A percentile compares a stretch with the other conserved stretches of the same genome.
Evolutionary conservation across 768 basidiomycete species (phyloP).

Genomic region (Suillus sp.): DNA sequence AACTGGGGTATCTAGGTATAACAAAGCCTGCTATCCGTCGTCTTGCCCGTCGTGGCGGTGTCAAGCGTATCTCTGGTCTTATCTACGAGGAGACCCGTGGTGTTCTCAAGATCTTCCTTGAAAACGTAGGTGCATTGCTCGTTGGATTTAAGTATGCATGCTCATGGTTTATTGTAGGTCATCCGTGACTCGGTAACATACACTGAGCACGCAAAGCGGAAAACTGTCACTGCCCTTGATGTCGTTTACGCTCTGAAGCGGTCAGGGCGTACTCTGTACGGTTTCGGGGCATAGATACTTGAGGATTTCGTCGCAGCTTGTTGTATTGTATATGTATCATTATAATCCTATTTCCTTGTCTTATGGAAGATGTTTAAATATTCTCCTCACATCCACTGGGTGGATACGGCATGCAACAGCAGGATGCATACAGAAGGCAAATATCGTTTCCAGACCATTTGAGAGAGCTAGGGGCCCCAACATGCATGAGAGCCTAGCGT

Average conservation of each 20-base stretch:
- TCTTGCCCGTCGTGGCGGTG: slow-evolving; percentile 96
- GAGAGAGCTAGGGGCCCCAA: too few species aligned
- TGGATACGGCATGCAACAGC: too few species aligned
- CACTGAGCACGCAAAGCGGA: slow-evolving; percentile 97
- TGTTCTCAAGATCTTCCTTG: slow-evolving; percentile 93
- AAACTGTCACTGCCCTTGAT: slow-evolving; percentile 94
- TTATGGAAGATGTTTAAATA: background rate
- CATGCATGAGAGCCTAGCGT: too few species aligned
- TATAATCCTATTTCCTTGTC: slow-evolving; percentile 24
- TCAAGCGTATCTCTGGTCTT: slow-evolving; percentile 92
- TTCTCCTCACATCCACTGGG: too few species aligned
- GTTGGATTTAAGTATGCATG: background rate
- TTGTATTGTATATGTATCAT: slow-evolving; percentile 31
- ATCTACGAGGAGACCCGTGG: slow-evolving; percentile 97
- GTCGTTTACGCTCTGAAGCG: slow-evolving; percentile 88
- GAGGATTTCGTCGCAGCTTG: slow-evolving; percentile 7
- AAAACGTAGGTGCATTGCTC: slow-evolving; percentile 59
- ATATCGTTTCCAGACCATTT: too few species aligned
- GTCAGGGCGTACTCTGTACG: slow-evolving; percentile 75
- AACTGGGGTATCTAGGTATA: slow-evolving; percentile 57
- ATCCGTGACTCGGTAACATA: slow-evolving; percentile 98
- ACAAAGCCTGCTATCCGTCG: slow-evolving; percentile 95
- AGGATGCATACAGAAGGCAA: too few species aligned
- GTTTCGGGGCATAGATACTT: slow-evolving; percentile 24
- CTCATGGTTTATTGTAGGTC: slow-evolving; percentile 48